Percentiles rank a stretch among this genome's conserved stretches.
These are phyloP conservation scores for Lojkania enalia DNA, from an alignment of 2,329 filamentous ascomycete species.

Conservation along the genomic window DNA sequence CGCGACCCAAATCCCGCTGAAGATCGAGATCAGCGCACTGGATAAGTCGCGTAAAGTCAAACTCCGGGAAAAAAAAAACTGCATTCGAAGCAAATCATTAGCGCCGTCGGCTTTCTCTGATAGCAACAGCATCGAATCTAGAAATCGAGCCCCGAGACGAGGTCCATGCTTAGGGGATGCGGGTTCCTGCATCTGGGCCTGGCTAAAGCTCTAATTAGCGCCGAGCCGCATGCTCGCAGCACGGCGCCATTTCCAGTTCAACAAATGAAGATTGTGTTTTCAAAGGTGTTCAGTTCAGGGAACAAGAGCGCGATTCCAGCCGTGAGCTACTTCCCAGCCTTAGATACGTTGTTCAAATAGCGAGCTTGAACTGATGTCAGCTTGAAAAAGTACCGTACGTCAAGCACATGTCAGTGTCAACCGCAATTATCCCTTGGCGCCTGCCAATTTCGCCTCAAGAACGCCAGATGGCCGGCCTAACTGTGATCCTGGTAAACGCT, in stretches of 20 bases:
- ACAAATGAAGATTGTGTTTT: no score
- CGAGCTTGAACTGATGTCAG: no score
- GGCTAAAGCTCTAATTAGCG: conserved; percentile 4
- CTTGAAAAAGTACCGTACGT: no score
- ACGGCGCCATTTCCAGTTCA: no score
- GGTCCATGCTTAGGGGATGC: conserved; percentile 7
- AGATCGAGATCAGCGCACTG: neutral
- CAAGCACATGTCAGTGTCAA: neutral
- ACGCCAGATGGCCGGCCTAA: conserved; percentile 15
- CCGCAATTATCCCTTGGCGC: neutral
- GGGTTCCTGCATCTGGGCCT: conserved; percentile 33
- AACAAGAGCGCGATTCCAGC: no score
- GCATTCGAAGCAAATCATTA: conserved; percentile 18
- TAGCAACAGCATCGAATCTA: conserved; percentile 1
- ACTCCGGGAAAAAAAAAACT: neutral
- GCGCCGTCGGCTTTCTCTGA: conserved; percentile 1
- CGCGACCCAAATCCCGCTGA: neutral
- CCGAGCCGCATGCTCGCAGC: conserved; percentile 15
- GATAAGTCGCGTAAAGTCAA: neutral
- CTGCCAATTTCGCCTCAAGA: conserved; percentile 22
- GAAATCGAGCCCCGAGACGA: neutral
- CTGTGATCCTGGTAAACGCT: conserved; percentile 9
- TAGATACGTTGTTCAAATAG: no score
- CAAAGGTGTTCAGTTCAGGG: no score
- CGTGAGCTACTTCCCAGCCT: no score